Evolutionary conservation across 768 basidiomycete genomes (phyloP).

Genomic region (Trametes cingulata): DNA sequence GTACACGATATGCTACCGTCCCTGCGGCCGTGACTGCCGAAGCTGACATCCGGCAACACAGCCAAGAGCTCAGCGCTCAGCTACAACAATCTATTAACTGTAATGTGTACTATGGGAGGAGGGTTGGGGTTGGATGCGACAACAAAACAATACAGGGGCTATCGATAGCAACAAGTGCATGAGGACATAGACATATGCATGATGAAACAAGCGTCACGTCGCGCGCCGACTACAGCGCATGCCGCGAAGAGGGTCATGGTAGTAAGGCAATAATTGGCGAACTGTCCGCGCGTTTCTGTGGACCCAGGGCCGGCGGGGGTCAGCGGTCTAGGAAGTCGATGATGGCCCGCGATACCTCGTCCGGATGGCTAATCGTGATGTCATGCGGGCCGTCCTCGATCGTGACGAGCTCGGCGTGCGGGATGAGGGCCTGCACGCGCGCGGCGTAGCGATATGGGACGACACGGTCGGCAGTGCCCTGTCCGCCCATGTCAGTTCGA

Average conservation of each 20-base stretch:
- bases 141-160: not conserved
- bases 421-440: slow-evolving; percentile 47
- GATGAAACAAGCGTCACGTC: no score
- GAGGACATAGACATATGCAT: not conserved
- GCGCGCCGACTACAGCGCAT: not conserved
- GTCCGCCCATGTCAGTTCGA: not conserved
- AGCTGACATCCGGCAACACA: no score
- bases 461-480: slow-evolving; percentile 62
- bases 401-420: slow-evolving; percentile 46
- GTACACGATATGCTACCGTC: no score
- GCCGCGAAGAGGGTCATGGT: not conserved
- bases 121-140: no score
- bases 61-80: no score
- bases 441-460: slow-evolving; percentile 56
- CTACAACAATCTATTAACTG: no score
- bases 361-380: slow-evolving; percentile 29
- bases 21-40: no score
- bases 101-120: no score
- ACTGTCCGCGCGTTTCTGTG: not conserved
- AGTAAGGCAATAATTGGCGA: not conserved
- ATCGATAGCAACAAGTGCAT: not conserved
- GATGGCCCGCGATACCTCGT: slow-evolving; percentile 25
- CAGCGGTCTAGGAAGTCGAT: slow-evolving; percentile 24
- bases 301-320: not conserved
- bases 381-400: slow-evolving; percentile 58